Evolutionary conservation across 345 rosid species (phyloP).

Genomic region (Raphanus raphanistrum): DNA sequence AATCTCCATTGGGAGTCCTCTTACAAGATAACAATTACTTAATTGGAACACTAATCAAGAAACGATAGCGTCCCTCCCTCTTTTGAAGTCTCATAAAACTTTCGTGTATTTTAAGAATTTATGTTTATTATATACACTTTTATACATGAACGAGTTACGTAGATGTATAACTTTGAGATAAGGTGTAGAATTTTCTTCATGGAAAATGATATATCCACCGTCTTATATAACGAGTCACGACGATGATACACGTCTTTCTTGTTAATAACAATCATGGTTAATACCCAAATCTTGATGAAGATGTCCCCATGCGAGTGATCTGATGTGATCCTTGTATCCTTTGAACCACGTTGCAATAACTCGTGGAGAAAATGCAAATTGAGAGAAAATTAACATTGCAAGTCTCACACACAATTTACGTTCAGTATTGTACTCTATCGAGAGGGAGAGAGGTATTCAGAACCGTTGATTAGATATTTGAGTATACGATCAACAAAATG

Average conservation of each 20-base stretch:
- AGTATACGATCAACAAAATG: conserved; percentile 28
- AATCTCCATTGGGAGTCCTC: no score
- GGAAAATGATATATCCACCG: conserved; percentile 24
- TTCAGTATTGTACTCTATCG: conserved; percentile 18
- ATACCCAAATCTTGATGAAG: conserved; percentile 28
- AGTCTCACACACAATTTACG: conserved; percentile 28
- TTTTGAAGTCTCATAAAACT: conserved; percentile 19
- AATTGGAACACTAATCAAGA: neutral
- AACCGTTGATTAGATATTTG: conserved; percentile 25
- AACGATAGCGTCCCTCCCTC: conserved; percentile 3
- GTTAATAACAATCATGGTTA: conserved; percentile 34
- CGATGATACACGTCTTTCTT: conserved; percentile 34
- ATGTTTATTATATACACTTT: conserved; percentile 6
- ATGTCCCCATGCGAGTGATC: conserved; percentile 25
- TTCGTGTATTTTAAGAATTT: conserved; percentile 25
- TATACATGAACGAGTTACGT: conserved; percentile 11
- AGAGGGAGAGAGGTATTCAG: conserved; percentile 11
- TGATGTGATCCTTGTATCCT: conserved; percentile 16
- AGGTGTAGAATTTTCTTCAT: conserved; percentile 3
- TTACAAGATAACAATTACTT: neutral
- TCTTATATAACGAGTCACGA: conserved; percentile 24
- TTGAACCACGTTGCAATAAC: conserved; percentile 23
- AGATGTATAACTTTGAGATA: conserved; percentile 8
- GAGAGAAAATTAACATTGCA: neutral
- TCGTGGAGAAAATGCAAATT: conserved; percentile 9